phyloP scores from a whole-genome alignment of 805 yeast species.

The Yarrowia alimentaria region DNA sequence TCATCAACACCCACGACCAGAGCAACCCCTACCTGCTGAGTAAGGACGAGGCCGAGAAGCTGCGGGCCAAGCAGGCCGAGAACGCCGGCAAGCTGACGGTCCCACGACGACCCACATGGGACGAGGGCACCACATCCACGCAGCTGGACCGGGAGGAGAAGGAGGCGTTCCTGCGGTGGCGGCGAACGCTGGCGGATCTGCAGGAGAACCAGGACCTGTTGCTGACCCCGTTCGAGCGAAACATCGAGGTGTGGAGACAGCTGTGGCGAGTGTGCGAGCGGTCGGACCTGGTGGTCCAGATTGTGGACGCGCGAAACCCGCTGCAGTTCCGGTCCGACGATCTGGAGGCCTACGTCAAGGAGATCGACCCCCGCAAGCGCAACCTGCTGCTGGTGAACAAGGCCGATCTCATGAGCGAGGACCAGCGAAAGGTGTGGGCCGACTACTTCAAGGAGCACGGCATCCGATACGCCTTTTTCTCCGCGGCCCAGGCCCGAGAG shows the following conservation, averaged over 20 bases:
- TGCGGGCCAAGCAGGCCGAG: conserved; percentile 59
- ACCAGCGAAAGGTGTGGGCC: conserved; percentile 86
- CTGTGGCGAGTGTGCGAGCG: conserved; percentile 97
- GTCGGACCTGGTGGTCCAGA: conserved; percentile 90
- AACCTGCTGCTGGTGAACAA: conserved; percentile 86
- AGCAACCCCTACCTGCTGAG: conserved; percentile 61
- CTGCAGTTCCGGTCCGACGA: conserved; percentile 84
- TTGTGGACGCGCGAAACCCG: conserved; percentile 97
- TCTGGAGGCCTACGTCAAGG: conserved; percentile 77
- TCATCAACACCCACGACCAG: conserved; percentile 56
- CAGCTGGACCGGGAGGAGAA: conserved; percentile 85
- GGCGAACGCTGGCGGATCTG: conserved; percentile 79
- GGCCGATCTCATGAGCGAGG: conserved; percentile 78
- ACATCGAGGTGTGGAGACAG: conserved; percentile 97
- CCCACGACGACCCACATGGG: conserved; percentile 94
- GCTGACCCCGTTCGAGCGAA: conserved; percentile 95
- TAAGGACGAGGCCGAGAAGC: conserved; percentile 60
- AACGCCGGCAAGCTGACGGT: conserved; percentile 62
- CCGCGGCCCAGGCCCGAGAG: conserved; percentile 83
- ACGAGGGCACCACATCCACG: conserved; percentile 60
- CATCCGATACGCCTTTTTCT: conserved; percentile 87
- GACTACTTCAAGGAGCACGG: conserved; percentile 63
- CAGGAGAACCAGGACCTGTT: conserved; percentile 83
- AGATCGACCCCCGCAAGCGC: conserved; percentile 68
- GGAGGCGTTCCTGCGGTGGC: conserved; percentile 90